Base-by-base conservation (phyloP, 2,329 filamentous ascomycete genomes). In the Pseudogymnoascus sp. region DNA sequence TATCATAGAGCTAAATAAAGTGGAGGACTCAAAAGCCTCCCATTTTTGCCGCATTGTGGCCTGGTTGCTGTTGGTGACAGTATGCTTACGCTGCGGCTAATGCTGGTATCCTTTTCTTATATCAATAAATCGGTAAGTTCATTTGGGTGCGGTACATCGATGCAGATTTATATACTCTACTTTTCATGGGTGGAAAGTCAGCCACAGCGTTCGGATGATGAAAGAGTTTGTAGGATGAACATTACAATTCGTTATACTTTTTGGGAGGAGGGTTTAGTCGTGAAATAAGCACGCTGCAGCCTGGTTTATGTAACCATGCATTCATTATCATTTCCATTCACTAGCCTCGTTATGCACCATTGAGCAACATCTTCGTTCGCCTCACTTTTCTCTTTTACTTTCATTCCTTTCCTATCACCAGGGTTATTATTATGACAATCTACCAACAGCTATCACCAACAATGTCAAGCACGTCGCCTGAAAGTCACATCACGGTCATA, bases 401-500 rank as follows among this genome's bases (percentile, higher is more conserved):
- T 4, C 21, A 28, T 48, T 28, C 41, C 6, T 28, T 18, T 15
- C 12, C 8, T 15, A 10, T 48, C 13, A 10, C 10, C 23, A 28
- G 3, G 7, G 28, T 48, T 52, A 52, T 5, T 19, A 52, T 18
- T n/a, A 7, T 3, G 2, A 6, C 9, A 52, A 8, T 15, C 45
- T 8, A 52, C 21, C 41, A 12, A n/a, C 3, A 30, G 34, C 8
- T 18, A 59, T 59, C 41, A 12, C 23, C 3, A 30, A 55, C 8
- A 18, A 59, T 59, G n/a, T 19, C 38, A 23, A 52, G 18, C 26
- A 7, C 18, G 15, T 56, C 58, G 8, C 10, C 18, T 39, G 5
- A 60, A 57, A 60, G 39, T 9, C 13, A 59, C 37, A 35, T 35
- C 15, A 56, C 28, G 7, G 10, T 61, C 35, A 60, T 61, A 23